Evolutionary conservation across 2,329 filamentous ascomycete genomes (phyloP).

Genomic region (Paecilomyces sp.): DNA sequence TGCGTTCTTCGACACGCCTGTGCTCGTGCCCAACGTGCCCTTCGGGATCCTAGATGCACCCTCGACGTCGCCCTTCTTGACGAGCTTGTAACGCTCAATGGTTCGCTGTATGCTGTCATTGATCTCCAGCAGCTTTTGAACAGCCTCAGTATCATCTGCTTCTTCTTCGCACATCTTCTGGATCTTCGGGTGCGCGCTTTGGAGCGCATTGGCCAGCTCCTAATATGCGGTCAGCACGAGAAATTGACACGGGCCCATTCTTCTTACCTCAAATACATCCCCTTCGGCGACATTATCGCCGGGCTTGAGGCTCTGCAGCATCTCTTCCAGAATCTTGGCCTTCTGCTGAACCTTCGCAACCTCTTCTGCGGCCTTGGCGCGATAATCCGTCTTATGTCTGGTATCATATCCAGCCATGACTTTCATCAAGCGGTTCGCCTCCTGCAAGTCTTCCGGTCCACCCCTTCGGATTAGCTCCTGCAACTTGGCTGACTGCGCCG

Average conservation of each 20-base stretch:
- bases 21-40: constrained; percentile 65
- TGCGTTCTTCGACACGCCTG: constrained; percentile 57
- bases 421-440: constrained; percentile 97
- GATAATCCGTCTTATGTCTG: constrained; percentile 91
- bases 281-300: constrained; percentile 71
- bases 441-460: constrained; percentile 85
- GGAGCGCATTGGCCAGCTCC: constrained; percentile 81
- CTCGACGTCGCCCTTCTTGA: constrained; percentile 91
- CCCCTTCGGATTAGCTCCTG: constrained; percentile 93
- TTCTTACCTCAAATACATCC: constrained; percentile 57
- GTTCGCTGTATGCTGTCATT: constrained; percentile 98
- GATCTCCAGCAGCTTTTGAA: constrained; percentile 90
- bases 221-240: constrained; percentile 26
- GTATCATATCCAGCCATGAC: constrained; percentile 98
- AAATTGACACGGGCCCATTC: neutral
- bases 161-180: constrained; percentile 99
- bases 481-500: constrained; percentile 94
- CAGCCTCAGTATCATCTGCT: constrained; percentile 91
- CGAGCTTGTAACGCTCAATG: constrained; percentile 86
- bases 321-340: constrained; percentile 83
- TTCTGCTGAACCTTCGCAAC: constrained; percentile 94
- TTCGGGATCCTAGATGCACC: constrained; percentile 76
- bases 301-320: constrained; percentile 73
- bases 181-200: constrained; percentile 95
- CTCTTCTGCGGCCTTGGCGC: constrained; percentile 94